Conservation (phyloP, 306 rosid species). For the Vachellia pachyceras region DNA sequence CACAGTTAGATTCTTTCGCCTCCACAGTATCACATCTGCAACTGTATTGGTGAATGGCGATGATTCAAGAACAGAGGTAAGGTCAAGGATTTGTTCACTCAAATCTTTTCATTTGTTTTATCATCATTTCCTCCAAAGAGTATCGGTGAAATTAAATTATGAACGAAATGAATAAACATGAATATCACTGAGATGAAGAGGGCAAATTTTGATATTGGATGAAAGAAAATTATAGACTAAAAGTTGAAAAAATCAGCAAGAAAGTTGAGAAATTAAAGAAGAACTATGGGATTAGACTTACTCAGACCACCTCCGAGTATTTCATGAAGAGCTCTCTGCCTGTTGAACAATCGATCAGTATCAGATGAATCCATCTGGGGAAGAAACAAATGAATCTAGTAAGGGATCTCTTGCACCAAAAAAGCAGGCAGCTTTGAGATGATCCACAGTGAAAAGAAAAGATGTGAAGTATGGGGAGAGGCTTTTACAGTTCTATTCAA, state of each 20-base stretch:
- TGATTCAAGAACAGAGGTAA: slow-evolving; percentile 31
- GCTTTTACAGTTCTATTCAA: slow-evolving; percentile 10
- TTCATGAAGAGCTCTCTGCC: slow-evolving; percentile 74
- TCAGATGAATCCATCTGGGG: slow-evolving; percentile 71
- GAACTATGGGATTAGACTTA: slow-evolving; percentile 46
- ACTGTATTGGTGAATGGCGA: slow-evolving; percentile 54
- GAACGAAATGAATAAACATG: slow-evolving; percentile 29
- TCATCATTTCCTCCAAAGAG: neutral
- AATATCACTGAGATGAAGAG: neutral
- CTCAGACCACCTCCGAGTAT: slow-evolving; percentile 85
- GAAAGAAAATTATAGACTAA: neutral
- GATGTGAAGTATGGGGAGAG: slow-evolving; percentile 23
- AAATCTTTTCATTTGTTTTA: neutral
- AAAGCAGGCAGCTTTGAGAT: slow-evolving; percentile 42
- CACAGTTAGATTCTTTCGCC: slow-evolving; percentile 69
- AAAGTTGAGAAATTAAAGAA: slow-evolving; percentile 33
- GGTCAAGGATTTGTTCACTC: slow-evolving; percentile 27
- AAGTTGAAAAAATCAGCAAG: slow-evolving; percentile 14
- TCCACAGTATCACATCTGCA: slow-evolving; percentile 95
- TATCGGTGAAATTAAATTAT: neutral
- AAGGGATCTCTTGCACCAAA: slow-evolving; percentile 29
- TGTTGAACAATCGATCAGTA: slow-evolving; percentile 66
- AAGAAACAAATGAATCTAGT: slow-evolving; percentile 46
- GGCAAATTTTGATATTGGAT: neutral
- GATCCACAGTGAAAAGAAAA: slow-evolving; percentile 39